phyloP scores from a whole-genome alignment of 2,329 filamentous ascomycete genomes.

The Pseudohalonectria lignicola region DNA sequence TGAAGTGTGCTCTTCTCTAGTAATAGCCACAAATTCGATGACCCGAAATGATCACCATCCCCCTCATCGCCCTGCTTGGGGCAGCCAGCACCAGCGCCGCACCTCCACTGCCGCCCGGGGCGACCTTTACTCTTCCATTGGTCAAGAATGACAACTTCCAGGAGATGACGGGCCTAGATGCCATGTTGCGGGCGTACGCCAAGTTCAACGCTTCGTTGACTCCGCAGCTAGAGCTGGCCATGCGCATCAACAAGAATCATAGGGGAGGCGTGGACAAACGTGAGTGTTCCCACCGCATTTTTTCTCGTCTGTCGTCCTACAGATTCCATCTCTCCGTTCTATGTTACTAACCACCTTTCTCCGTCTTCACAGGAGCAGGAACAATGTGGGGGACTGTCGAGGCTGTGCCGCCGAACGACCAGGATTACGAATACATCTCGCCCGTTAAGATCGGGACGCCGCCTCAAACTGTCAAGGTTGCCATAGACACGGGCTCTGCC shows the following conservation, averaged over 20 bases:
- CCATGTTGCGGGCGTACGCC: constrained; percentile 14
- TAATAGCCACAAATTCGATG: no score
- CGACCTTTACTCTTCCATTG: not conserved
- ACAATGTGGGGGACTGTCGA: not conserved
- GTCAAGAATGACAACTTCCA: constrained; percentile 1
- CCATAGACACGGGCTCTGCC: constrained; percentile 6
- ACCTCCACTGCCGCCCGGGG: not conserved
- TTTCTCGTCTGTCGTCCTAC: no score
- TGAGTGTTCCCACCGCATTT: not conserved
- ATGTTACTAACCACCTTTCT: not conserved
- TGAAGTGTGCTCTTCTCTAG: no score
- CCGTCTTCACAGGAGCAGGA: constrained; percentile 3
- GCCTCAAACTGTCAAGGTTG: constrained; percentile 4
- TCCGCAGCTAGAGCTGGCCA: constrained; percentile 10
- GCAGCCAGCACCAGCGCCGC: not conserved
- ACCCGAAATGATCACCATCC: no score
- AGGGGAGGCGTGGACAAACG: not conserved
- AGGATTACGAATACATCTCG: constrained; percentile 16
- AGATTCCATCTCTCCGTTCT: no score
- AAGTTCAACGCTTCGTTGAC: constrained; percentile 21
- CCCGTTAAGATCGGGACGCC: constrained; percentile 20
- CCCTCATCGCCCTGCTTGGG: not conserved
- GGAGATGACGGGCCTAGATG: not conserved
- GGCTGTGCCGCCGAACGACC: constrained; percentile 10
- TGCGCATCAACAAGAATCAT: constrained; percentile 6